Conservation (phyloP, 2,329 filamentous ascomycete genomes). For the Monosporascus sp. region DNA sequence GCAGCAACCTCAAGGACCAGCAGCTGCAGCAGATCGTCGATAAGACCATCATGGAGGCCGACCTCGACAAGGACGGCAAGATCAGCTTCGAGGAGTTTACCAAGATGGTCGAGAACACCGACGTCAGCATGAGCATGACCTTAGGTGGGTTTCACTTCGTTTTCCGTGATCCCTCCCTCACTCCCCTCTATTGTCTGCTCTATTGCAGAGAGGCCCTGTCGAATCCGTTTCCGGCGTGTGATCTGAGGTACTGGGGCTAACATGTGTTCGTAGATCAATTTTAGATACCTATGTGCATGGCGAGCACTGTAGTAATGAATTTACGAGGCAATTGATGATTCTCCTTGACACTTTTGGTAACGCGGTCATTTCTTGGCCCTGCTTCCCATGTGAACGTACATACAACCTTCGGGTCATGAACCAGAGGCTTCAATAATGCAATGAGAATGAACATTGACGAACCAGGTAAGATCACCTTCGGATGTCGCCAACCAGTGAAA, state of each 20-base stretch:
- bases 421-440: no score
- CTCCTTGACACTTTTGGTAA: not conserved
- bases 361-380: not conserved
- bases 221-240: no score
- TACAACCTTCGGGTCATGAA: no score
- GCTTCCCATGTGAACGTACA: not conserved
- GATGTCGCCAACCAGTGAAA: no score
- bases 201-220: no score
- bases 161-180: not conserved
- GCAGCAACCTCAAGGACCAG: conserved; percentile 97
- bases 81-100: conserved; percentile 99
- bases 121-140: conserved; percentile 71
- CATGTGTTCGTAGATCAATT: conserved; percentile 19
- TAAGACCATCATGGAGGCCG: conserved; percentile 99
- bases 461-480: no score
- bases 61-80: conserved; percentile 91
- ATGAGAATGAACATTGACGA: no score
- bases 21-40: conserved; percentile 99
- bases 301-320: conserved; percentile 16
- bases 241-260: conserved; percentile 6
- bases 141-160: conserved; percentile 48
- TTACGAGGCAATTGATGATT: conserved; percentile 13
- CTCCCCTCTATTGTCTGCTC: not conserved
- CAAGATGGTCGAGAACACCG: conserved; percentile 96
- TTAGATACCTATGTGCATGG: conserved; percentile 19